Evolutionary conservation across 192 early-diverging fungal species (phyloP).

Genomic region (Paraglomus brasilianum): DNA sequence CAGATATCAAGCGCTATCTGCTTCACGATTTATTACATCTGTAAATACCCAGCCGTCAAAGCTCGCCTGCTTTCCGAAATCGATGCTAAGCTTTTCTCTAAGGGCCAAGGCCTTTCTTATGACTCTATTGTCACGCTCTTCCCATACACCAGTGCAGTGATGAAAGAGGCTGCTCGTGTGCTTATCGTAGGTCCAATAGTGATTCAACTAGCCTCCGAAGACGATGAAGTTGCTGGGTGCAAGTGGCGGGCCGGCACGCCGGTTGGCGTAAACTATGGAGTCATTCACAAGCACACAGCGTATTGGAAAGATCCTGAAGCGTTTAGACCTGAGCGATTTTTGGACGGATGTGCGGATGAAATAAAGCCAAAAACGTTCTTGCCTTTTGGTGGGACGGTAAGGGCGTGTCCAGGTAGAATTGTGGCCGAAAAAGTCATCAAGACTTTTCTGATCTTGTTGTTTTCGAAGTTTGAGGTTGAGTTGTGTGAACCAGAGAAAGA

Average conservation of each 20-base stretch:
- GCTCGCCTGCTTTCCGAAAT: neutral
- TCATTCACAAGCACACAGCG: neutral
- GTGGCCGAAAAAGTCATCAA: neutral
- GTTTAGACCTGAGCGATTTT: slow-evolving; percentile 3
- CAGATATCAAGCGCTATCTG: slow-evolving; percentile 8
- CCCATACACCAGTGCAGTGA: slow-evolving; percentile 18
- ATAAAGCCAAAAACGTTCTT: slow-evolving; percentile 18
- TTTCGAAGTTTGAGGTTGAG: slow-evolving; percentile 3
- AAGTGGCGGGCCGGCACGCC: neutral
- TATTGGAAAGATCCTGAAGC: slow-evolving; percentile 1
- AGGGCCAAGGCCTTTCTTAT: neutral
- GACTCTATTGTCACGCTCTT: slow-evolving; percentile 5
- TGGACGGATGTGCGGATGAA: too few species aligned
- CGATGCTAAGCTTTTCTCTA: neutral
- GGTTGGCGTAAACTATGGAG: neutral
- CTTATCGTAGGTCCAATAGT: too few species aligned
- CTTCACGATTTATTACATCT: slow-evolving; percentile 1
- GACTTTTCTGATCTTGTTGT: neutral
- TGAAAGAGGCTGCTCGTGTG: slow-evolving; percentile 12
- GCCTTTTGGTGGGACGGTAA: slow-evolving; percentile 3
- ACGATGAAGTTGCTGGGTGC: slow-evolving; percentile 2
- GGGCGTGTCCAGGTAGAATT: neutral
- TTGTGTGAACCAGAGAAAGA: neutral
- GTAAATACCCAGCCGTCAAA: neutral
- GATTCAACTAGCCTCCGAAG: too few species aligned